Evolutionary conservation across 768 basidiomycete genomes (phyloP).

Genomic region (Termitomyces sp.): DNA sequence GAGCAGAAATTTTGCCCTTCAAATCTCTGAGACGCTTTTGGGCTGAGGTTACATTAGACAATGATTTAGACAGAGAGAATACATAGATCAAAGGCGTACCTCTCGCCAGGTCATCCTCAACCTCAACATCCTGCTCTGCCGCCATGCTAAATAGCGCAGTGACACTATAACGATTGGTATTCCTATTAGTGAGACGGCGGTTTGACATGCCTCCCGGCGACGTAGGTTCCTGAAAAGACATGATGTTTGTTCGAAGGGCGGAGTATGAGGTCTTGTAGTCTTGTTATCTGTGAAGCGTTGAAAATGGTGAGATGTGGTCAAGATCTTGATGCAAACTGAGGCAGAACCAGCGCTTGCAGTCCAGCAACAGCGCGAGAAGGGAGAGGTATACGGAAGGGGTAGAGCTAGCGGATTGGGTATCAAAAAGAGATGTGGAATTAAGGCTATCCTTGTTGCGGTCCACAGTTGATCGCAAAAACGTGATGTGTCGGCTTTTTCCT

Average conservation of each 20-base stretch:
- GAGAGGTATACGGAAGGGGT: constrained; percentile 17
- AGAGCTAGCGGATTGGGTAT: constrained; percentile 28
- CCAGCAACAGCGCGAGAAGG: constrained; percentile 19
- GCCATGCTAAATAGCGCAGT: constrained; percentile 97
- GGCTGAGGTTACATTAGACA: constrained; percentile 39
- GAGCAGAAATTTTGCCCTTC: constrained; percentile 94
- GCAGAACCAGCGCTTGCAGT: constrained; percentile 42
- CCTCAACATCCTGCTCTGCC: constrained; percentile 96
- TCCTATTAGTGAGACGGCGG: constrained; percentile 82
- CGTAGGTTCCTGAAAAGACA: constrained; percentile 59
- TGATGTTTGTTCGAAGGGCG: constrained; percentile 29
- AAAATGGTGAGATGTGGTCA: constrained; percentile 6
- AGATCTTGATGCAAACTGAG: constrained; percentile 19
- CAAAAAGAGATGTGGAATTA: constrained; percentile 15
- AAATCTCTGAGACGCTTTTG: constrained; percentile 96
- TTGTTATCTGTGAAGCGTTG: constrained; percentile 12
- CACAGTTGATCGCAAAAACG: constrained; percentile 7
- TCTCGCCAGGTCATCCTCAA: constrained; percentile 93
- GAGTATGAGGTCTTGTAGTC: constrained; percentile 14
- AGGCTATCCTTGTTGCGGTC: constrained; percentile 8
- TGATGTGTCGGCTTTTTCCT: constrained; percentile 18
- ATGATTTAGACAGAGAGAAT: not conserved
- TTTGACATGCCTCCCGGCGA: constrained; percentile 63
- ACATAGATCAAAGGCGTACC: constrained; percentile 45
- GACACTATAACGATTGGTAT: constrained; percentile 94